These are phyloP conservation scores for Astraeus odoratus DNA, from an alignment of 768 basidiomycete genomes.

Conservation along the genomic window DNA sequence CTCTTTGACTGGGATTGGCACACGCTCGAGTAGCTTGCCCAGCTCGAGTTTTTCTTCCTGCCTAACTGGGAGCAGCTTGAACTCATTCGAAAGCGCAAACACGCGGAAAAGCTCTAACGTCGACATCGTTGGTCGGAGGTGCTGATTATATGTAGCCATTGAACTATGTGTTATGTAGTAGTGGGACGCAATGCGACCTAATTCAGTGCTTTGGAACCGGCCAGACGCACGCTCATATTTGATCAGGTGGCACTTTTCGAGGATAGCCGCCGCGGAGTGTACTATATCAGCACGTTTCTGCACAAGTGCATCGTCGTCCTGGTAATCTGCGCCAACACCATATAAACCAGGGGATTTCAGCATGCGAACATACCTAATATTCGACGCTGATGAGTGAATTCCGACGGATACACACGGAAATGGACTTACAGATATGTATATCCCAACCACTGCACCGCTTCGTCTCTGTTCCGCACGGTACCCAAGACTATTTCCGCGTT, in stretches of 20 bases:
- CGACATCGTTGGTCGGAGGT: constrained; percentile 81
- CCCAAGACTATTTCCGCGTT: constrained; percentile 98
- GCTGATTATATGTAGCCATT: constrained; percentile 96
- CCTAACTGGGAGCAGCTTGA: constrained; percentile 77
- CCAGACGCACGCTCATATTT: constrained; percentile 90
- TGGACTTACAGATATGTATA: constrained; percentile 84
- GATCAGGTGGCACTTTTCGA: constrained; percentile 92
- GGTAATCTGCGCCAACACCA: constrained; percentile 83
- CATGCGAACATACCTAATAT: constrained; percentile 84
- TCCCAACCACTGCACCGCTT: constrained; percentile 95
- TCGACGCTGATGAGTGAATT: constrained; percentile 4
- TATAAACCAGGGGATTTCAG: constrained; percentile 84
- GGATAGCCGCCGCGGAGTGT: constrained; percentile 86
- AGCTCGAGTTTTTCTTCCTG: constrained; percentile 86
- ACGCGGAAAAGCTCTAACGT: constrained; percentile 90
- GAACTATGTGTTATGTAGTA: constrained; percentile 94
- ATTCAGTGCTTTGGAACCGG: constrained; percentile 86
- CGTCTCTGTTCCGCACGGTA: constrained; percentile 89
- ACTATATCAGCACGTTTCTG: constrained; percentile 94
- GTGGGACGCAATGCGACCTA: constrained; percentile 90
- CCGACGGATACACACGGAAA: background rate
- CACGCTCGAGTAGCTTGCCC: constrained; percentile 83
- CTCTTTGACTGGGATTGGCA: constrained; percentile 97
- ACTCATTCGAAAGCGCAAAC: constrained; percentile 93
- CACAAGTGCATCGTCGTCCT: constrained; percentile 71